These are phyloP conservation scores for Zygosaccharomyces pseudorouxii DNA, from an alignment of 805 yeast species.

Conservation along the genomic window DNA sequence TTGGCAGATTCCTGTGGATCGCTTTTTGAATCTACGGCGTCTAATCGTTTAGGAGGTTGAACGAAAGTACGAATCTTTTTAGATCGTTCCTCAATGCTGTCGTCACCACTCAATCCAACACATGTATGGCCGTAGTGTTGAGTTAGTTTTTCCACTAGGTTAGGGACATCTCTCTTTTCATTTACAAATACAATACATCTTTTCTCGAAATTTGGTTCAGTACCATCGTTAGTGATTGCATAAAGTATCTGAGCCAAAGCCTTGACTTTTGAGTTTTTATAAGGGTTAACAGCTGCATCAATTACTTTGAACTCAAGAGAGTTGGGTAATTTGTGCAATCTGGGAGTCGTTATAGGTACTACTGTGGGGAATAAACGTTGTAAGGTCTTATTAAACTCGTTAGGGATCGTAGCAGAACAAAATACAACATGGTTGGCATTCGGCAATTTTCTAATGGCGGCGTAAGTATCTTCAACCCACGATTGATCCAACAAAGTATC, in stretches of 20 bases:
- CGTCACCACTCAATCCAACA: conserved; percentile 62
- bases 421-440: conserved; percentile 61
- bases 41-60: conserved; percentile 49
- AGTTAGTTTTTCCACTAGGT: conserved; percentile 51
- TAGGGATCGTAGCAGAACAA: conserved; percentile 89
- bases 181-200: conserved; percentile 84
- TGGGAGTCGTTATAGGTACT: conserved; percentile 67
- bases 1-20: conserved; percentile 3
- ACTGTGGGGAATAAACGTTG: conserved; percentile 59
- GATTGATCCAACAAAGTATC: conserved; percentile 85
- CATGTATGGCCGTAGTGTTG: conserved; percentile 53
- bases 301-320: conserved; percentile 67
- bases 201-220: conserved; percentile 72
- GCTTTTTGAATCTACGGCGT: conserved; percentile 20
- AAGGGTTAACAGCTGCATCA: conserved; percentile 75
- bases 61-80: conserved; percentile 57
- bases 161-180: conserved; percentile 56
- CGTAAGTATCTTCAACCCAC: conserved; percentile 62
- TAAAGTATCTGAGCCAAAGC: conserved; percentile 86
- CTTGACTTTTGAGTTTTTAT: conserved; percentile 73
- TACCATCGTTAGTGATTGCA: conserved; percentile 78
- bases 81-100: conserved; percentile 55
- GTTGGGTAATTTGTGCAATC: conserved; percentile 78
- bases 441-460: conserved; percentile 46
- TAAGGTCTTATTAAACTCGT: conserved; percentile 62